A percentile compares a stretch with the other conserved stretches of the same genome.
phyloP scores from a whole-genome alignment of 345 rosid genomes.

The Citrus reticulata region DNA sequence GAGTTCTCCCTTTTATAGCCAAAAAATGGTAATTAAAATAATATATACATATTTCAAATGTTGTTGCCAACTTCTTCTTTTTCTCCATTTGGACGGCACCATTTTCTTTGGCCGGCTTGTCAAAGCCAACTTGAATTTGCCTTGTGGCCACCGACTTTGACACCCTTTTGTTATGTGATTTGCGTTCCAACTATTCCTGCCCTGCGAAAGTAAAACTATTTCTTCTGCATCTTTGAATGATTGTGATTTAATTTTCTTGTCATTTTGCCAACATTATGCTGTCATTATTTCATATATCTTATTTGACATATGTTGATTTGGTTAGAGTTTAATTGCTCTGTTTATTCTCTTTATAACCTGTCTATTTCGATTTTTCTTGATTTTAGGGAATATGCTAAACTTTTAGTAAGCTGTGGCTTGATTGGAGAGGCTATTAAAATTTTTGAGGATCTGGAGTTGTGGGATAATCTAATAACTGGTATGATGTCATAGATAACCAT shows the following conservation, averaged over 20 bases:
- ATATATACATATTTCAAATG: no score
- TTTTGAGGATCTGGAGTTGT: constrained; percentile 81
- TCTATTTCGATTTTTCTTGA: constrained; percentile 9
- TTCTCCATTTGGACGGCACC: no score
- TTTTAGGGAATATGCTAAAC: constrained; percentile 84
- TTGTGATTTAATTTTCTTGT: not conserved
- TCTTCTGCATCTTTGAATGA: constrained; percentile 10
- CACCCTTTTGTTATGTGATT: constrained; percentile 50
- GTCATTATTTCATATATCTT: not conserved
- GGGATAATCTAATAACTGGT: constrained; percentile 94
- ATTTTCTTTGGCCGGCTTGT: constrained; percentile 9
- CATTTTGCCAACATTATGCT: not conserved
- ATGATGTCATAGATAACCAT: constrained; percentile 14
- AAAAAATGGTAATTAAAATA: no score
- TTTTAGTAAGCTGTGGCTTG: constrained; percentile 78
- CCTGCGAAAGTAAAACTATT: constrained; percentile 54
- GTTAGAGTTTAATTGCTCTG: constrained; percentile 4
- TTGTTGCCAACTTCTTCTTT: no score
- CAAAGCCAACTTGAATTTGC: no score
- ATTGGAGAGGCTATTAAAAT: constrained; percentile 81
- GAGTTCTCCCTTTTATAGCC: no score
- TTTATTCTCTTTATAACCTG: not conserved
- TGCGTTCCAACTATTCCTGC: constrained; percentile 69
- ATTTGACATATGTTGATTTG: not conserved
- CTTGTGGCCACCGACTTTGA: no score